These are phyloP conservation scores for Solanum chaucha DNA, from an alignment of 257 asterid species.

Conservation along the genomic window DNA sequence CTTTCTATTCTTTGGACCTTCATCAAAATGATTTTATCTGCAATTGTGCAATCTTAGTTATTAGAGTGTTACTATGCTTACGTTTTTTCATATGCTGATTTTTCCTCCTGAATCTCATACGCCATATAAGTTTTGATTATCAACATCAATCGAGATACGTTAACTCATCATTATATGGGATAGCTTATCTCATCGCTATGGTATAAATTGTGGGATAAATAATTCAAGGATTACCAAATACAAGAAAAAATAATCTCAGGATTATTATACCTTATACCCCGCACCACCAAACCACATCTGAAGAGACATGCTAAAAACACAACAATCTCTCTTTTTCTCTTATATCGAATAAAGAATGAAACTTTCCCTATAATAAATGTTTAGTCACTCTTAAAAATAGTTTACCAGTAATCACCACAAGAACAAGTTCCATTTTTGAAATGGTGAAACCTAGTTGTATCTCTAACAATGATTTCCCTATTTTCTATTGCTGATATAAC, in stretches of 20 bases:
- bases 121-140: neutral
- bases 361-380: neutral
- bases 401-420: slow-evolving; percentile 72
- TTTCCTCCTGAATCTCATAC: neutral
- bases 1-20: slow-evolving; percentile 2
- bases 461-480: slow-evolving; percentile 66
- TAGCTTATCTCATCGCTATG: accelerated
- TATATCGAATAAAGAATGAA: neutral
- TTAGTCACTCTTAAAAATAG: neutral
- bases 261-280: neutral
- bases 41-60: neutral
- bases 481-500: slow-evolving; percentile 47
- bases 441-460: slow-evolving; percentile 71
- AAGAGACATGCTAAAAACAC: neutral
- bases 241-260: too few species aligned
- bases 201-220: neutral
- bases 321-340: neutral
- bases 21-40: neutral
- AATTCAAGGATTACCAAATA: neutral
- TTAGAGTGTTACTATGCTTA: neutral
- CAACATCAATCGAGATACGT: neutral
- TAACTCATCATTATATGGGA: neutral
- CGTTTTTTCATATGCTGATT: neutral
- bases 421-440: slow-evolving; percentile 59
- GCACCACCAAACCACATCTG: too few species aligned